Base-by-base conservation (phyloP, 2,329 filamentous ascomycete species). In the Samsoniella hepiali region DNA sequence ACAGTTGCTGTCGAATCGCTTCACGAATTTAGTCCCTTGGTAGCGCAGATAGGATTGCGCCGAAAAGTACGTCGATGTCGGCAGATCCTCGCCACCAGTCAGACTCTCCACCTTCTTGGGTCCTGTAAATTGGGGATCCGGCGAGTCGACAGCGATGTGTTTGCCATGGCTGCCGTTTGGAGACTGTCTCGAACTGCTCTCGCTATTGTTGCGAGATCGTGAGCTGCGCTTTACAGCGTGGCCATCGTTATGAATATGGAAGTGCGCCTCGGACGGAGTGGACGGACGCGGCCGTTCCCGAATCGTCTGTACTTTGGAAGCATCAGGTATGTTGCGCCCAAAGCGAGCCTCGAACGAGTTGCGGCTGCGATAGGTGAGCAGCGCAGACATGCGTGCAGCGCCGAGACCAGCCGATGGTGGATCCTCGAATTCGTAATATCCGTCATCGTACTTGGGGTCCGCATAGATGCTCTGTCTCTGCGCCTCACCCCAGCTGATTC, bases 261-360 rank as follows among this genome's bases (percentile, higher is more conserved):
- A 91, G 74, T 93, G 89, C 62, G 88, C 86, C 72, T 91, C 85
- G 1, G 87, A 87, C 1, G 88, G 86, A 0, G 86, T 89, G 57
- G 75, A 77, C 13, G 85, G 82, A 27, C 84, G 82, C 45, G 84
- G 81, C 8, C 81, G 79, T 64, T 88, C 89, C 67, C 91, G 90
- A 71, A 96, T 96, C 53, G 88, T 92, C 74, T 96, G 92, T 63
- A 88, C 85, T 73, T 89, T 91, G 6, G 90, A 89, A 0, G 93
- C 87, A 72, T 98, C 93, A 0, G 93, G 93, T 2, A 87, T 94
- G 74, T 97, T 98, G 64, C 95, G 87, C 22, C 95, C 95, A 72
- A 99, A 99, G 5, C 95, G 88, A 22, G 93, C 87, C 79, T 99
- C 95, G 69, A 99, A 99, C 0, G 95, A 98, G 77, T 99, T 94